phyloP scores from a whole-genome alignment of 1,139 yeast genomes.

The Hyphopichia khmerensis region DNA sequence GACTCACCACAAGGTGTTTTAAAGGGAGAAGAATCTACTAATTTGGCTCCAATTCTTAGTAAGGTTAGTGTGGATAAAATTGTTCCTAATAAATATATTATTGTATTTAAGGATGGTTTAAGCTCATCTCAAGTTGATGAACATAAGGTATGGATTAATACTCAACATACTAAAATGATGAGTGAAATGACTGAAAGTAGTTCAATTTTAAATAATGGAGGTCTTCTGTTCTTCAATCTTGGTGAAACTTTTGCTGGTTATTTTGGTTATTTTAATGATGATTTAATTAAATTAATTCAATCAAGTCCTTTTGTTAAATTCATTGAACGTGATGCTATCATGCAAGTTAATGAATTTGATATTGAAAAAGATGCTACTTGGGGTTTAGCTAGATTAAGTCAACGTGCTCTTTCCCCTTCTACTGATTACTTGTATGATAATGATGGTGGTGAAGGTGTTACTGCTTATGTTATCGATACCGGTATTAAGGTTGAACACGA shows the following conservation, averaged over 20 bases:
- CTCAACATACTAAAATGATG: slow-evolving; percentile 6
- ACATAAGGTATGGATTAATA: slow-evolving; percentile 14
- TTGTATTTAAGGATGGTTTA: slow-evolving; percentile 33
- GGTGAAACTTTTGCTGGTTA: slow-evolving; percentile 29
- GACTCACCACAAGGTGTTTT: neutral
- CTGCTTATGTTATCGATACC: slow-evolving; percentile 45
- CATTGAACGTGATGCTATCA: slow-evolving; percentile 36
- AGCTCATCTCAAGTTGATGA: slow-evolving; percentile 13
- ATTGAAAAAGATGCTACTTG: slow-evolving; percentile 41
- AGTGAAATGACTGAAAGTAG: slow-evolving; percentile 5
- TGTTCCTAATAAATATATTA: slow-evolving; percentile 25
- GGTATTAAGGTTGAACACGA: slow-evolving; percentile 41
- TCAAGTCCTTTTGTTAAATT: slow-evolving; percentile 30
- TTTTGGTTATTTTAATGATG: slow-evolving; percentile 31
- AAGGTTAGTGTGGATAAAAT: neutral
- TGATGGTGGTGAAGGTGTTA: slow-evolving; percentile 44
- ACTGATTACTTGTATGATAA: slow-evolving; percentile 42
- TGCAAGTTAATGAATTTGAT: slow-evolving; percentile 33
- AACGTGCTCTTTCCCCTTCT: slow-evolving; percentile 44
- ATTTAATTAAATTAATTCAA: slow-evolving; percentile 24
- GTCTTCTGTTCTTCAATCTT: slow-evolving; percentile 20
- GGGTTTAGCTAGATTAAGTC: slow-evolving; percentile 41
- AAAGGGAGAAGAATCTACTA: neutral
- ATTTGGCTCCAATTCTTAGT: slow-evolving; percentile 3
- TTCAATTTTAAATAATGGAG: no score